phyloP scores from a whole-genome alignment of 2,329 filamentous ascomycete genomes.

The Xylariaceae sp. region DNA sequence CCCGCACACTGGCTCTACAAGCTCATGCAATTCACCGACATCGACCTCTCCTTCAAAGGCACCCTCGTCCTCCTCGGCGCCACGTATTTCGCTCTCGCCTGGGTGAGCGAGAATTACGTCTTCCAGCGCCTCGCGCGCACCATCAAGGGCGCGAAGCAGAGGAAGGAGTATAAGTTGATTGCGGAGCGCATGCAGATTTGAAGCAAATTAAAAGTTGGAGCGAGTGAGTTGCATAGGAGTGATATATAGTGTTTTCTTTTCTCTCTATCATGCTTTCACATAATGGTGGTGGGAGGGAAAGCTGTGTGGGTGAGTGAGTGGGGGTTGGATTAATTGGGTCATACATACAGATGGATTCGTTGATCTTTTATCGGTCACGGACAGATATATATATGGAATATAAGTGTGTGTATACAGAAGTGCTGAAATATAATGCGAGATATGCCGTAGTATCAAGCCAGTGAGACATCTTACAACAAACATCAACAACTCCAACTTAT shows the following conservation, averaged over 20 bases:
- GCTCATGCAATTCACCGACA: conserved; percentile 80
- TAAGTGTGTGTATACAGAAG: no score
- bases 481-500: no score
- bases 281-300: no score
- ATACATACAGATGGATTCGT: no score
- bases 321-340: no score
- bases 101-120: conserved; percentile 64
- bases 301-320: no score
- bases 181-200: conserved; percentile 56
- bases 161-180: conserved; percentile 85
- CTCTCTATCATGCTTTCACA: no score
- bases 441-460: no score
- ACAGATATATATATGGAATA: no score
- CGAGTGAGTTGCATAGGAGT: background rate
- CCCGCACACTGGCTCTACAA: conserved; percentile 63
- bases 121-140: conserved; percentile 64
- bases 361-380: no score
- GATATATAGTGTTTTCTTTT: background rate
- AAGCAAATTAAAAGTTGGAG: background rate
- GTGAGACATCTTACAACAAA: no score
- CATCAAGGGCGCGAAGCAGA: conserved; percentile 63
- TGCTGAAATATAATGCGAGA: no score
- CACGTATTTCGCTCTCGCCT: conserved; percentile 63
- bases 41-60: conserved; percentile 66
- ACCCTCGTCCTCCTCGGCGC: conserved; percentile 67